These are phyloP conservation scores for Durusdinium trenchii DNA, from an alignment of 73 alveolate species.

Conservation along the genomic window DNA sequence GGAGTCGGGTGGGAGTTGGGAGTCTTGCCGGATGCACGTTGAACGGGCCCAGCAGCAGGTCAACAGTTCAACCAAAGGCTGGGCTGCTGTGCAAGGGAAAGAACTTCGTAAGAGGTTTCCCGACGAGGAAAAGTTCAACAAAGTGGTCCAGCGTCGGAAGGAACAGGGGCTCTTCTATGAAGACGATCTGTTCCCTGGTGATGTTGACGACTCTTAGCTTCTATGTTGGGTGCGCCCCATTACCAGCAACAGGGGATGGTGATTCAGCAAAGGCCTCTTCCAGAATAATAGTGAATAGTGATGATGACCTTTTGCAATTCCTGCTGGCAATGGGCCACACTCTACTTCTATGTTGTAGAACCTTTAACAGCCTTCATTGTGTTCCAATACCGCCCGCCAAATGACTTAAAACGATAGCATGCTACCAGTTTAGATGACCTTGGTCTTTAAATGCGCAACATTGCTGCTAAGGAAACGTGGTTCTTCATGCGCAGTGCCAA, in stretches of 20 bases:
- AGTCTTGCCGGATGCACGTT: not conserved
- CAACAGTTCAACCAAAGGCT: not conserved
- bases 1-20: not conserved
- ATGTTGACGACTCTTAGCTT: not conserved
- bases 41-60: not conserved
- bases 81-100: not conserved
- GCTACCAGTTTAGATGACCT: not conserved
- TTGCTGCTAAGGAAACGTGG: not conserved
- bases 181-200: not conserved
- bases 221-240: no score
- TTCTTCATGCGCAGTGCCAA: slow-evolving; percentile 1
- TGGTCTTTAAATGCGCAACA: not conserved
- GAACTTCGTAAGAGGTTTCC: not conserved
- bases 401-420: not conserved
- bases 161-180: not conserved
- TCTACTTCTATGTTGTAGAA: no score
- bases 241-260: no score
- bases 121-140: not conserved
- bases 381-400: not conserved
- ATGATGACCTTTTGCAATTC: no score
- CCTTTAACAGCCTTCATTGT: not conserved
- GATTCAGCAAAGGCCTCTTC: no score
- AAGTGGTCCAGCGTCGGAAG: not conserved
- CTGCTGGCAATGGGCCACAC: no score
- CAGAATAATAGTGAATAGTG: no score